Evolutionary conservation across 768 basidiomycete genomes (phyloP), one percentile per base, ranked within the genome.

Genomic region (Clitopilus hobsonii): DNA sequence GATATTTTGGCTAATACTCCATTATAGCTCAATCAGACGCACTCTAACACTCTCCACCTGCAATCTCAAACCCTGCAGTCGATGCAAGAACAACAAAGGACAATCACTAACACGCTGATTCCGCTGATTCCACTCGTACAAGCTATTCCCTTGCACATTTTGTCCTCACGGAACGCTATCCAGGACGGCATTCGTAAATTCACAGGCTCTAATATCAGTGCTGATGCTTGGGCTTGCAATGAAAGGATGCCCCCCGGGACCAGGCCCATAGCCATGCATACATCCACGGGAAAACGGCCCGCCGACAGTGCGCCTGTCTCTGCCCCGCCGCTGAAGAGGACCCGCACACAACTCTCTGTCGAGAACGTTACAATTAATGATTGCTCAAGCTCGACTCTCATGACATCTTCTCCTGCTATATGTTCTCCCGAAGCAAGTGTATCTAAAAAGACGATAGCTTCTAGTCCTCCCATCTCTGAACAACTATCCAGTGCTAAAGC

Each of bases 71-170:
- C 76, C 10, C 70, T 88, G 51, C 84, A 84, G 57, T 75, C 75
- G 1, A 65, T 89, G 22, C 84, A 86, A 60, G 79, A 83, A 20
- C 86, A 88, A 58, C 85, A 88, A 63, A 73, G 69, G 18, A 74
- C 76, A 11, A 75, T 87, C 0, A 65, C 88, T 1, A 64, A 80
- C 22, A 71, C 81, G 10, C 67, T 90, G 1, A 57, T 80, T 0
- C 85, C 88, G 6, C 66, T 90, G 14, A 66, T 86, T 2, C 85
- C 88, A 24, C 68, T 86, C 3, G 56, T 88, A 1, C 84, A 87
- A 56, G 70, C 81, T 7, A 59, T 89, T 18, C 81, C 85, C 1
- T 65, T 79, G 1, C 83, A 86, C 60, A 74, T 88, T 52, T 77
- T 84, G 52, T 61, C 72, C 13, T 67, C 72, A 48, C 70, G 71